Conservation (phyloP, 2,329 filamentous ascomycete genomes). For the Mycogone perniciosa region DNA sequence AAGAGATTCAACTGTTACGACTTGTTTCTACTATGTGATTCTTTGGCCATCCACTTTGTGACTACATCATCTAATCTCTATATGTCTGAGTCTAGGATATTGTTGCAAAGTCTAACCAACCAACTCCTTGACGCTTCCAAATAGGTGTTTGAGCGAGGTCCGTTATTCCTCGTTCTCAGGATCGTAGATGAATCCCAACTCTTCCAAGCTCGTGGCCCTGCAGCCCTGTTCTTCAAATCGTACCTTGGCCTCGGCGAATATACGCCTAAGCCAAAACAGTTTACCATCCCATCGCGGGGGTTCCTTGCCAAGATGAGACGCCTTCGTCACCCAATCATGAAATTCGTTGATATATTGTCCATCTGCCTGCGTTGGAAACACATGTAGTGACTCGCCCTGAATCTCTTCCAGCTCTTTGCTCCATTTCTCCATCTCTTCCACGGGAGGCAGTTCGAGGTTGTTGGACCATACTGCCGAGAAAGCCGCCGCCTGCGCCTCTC, state of each 20-base stretch:
- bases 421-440: conserved; percentile 62
- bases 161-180: conserved; percentile 11
- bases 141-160: neutral
- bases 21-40: conserved; percentile 11
- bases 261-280: conserved; percentile 64
- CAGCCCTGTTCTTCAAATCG: conserved; percentile 63
- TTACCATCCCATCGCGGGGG: conserved; percentile 66
- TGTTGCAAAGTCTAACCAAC: neutral
- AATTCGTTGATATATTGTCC: conserved; percentile 64
- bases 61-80: too few species aligned
- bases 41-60: neutral
- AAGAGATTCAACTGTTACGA: conserved; percentile 25
- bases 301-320: conserved; percentile 52
- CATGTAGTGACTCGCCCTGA: conserved; percentile 26
- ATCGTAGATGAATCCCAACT: conserved; percentile 63
- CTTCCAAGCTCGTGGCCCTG: conserved; percentile 56
- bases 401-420: conserved; percentile 53
- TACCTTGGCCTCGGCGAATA: conserved; percentile 63
- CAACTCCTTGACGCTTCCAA: too few species aligned
- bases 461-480: conserved; percentile 74
- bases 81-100: neutral
- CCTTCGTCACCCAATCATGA: conserved; percentile 52
- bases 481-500: conserved; percentile 72
- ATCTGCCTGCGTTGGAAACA: conserved; percentile 40
- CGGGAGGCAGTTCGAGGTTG: conserved; percentile 56